Percentiles rank a stretch among this genome's conserved stretches.
Evolutionary conservation across 352 stramenopile genomes (phyloP).

Genomic region (Lagenidium giganteum): DNA sequence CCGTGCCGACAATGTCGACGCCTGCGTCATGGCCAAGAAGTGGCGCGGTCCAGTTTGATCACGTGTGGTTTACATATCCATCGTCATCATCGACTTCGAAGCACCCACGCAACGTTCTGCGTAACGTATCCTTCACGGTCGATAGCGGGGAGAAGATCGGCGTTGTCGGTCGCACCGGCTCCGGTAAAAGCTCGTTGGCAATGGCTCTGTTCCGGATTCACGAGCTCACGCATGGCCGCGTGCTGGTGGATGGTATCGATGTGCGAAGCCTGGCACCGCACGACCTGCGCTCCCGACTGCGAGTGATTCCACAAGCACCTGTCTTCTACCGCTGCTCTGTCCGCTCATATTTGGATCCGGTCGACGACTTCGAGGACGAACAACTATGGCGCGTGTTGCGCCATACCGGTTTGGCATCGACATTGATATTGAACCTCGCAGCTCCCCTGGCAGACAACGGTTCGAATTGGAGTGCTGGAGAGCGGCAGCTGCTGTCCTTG

Average conservation of each 20-base stretch:
- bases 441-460: no score
- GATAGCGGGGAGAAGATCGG: constrained; percentile 80
- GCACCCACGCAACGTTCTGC: no score
- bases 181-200: constrained; percentile 78
- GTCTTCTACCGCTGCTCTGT: constrained; percentile 90
- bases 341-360: constrained; percentile 89
- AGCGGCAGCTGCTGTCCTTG: constrained; percentile 66
- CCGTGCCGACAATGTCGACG: no score
- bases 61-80: no score
- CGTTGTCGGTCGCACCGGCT: constrained; percentile 83
- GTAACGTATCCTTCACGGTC: constrained; percentile 62
- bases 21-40: no score
- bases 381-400: constrained; percentile 42
- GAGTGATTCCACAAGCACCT: constrained; percentile 92
- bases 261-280: no score
- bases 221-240: constrained; percentile 80
- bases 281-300: no score
- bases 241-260: constrained; percentile 90
- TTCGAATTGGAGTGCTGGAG: constrained; percentile 89
- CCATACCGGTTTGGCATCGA: constrained; percentile 20
- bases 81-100: no score
- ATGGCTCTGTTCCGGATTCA: constrained; percentile 90
- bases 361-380: constrained; percentile 60
- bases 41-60: no score
- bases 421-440: no score